Base-by-base conservation (phyloP, 2,329 filamentous ascomycete species). In the Hypoxylon sp. region DNA sequence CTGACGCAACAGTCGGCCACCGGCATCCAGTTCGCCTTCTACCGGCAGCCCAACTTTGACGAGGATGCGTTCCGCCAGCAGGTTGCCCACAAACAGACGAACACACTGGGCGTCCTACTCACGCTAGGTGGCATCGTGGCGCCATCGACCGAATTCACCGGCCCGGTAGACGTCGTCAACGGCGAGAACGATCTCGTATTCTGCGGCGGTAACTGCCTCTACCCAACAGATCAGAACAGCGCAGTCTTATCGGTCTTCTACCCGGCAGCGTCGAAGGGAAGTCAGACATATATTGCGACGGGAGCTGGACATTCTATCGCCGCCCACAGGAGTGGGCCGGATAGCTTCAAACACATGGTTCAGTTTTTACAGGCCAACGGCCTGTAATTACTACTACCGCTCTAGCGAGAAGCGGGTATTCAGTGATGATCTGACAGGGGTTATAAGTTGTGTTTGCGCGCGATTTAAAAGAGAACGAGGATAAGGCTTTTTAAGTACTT, bases 141-240 rank as follows among this genome's bases (percentile, higher is more conserved):
- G 42, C 70, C 70, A 26, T 70, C 72, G 11, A 47, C 71, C 0
- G 59, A 60, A 22, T 74, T 70, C 39, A 70, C 31, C 5, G 72
- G 72, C 17, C 70, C 73, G 5, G 72, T 75, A 31, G 67, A 68
- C 50, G 37, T 75, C 26, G 70, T 74, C 58, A 74, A 72, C 56
- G 73, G 73, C 19, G 39, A 71, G 63, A 54, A 74, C 50, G 73
- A 75, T 56, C 66, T 75, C 22, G 70, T 72, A 26, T 74, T 73
- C 59, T 75, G 72, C 26, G 65, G 69, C 14, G 73, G 72, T 14
- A 60, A 75, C 46, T 74, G 73, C 42, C 62, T 70, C 19, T 63
- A 68, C 51, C 72, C 72, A 46, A 67, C 61, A 8, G 68, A 74
- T 51, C 72, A 67, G 60, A 70, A 63, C 53, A 19, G 37, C 17